These are phyloP conservation scores for Collybiopsis confluens DNA, from an alignment of 768 basidiomycete genomes.

Conservation along the genomic window DNA sequence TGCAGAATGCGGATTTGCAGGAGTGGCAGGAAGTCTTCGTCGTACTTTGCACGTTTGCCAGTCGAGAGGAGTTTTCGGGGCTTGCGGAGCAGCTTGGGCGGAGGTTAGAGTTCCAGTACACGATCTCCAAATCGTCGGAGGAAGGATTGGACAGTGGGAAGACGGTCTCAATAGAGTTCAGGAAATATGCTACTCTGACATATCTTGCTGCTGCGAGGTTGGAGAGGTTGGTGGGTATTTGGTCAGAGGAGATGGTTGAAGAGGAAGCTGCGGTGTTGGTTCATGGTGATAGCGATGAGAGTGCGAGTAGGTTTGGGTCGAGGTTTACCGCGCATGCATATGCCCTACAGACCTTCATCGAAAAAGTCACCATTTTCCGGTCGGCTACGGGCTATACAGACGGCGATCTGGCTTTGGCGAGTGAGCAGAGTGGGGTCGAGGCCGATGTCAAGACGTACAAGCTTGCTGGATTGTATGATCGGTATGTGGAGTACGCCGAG, in stretches of 20 bases:
- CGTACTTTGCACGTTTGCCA: conserved; percentile 91
- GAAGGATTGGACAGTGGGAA: conserved; percentile 7
- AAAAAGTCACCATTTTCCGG: conserved; percentile 95
- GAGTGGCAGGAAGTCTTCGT: conserved; percentile 99
- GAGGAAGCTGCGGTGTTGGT: conserved; percentile 67
- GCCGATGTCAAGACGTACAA: conserved; percentile 68
- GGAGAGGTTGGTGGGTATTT: conserved; percentile 85
- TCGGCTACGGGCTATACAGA: conserved; percentile 80
- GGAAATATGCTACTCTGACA: conserved; percentile 88
- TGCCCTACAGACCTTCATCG: conserved; percentile 89
- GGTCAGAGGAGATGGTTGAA: conserved; percentile 85
- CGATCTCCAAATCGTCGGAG: conserved; percentile 14
- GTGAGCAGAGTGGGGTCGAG: conserved; percentile 29
- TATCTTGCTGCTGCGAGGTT: conserved; percentile 89
- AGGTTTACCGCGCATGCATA: conserved; percentile 77
- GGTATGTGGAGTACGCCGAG: conserved; percentile 95
- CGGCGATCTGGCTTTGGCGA: conserved; percentile 50
- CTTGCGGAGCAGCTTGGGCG: conserved; percentile 90
- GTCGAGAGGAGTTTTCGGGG: conserved; percentile 73
- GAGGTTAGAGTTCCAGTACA: conserved; percentile 83
- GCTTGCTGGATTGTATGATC: conserved; percentile 81
- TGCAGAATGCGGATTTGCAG: conserved; percentile 90
- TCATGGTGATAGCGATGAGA: no score
- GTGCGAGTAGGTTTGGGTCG: conserved; percentile 42
- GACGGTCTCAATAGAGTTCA: conserved; percentile 48